Conservation (phyloP, 306 rosid genomes). For the Castanospermum australe region DNA sequence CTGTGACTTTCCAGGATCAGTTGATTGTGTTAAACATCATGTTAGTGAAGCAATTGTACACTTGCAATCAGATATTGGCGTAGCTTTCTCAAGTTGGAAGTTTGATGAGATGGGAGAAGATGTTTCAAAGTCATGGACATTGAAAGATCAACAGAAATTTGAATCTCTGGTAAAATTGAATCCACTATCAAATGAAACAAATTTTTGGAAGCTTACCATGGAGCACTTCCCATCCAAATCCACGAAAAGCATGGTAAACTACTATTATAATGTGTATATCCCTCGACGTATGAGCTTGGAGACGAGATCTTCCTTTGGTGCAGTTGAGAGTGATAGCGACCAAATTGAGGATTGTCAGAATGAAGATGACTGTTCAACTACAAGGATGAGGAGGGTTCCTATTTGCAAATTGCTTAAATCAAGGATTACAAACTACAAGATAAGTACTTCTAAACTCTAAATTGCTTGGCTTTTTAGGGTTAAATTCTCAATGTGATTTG, state of each 20-base stretch:
- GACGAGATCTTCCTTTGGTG: slow-evolving; percentile 6
- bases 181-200: background rate
- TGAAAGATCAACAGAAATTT: slow-evolving; percentile 17
- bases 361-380: background rate
- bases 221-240: slow-evolving; percentile 37
- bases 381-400: background rate
- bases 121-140: slow-evolving; percentile 37
- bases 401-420: background rate
- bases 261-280: slow-evolving; percentile 43
- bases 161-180: slow-evolving; percentile 23
- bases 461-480: too few species aligned
- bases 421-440: background rate
- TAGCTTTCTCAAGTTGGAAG: slow-evolving; percentile 35
- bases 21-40: slow-evolving; percentile 31
- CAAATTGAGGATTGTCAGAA: background rate
- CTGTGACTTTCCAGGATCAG: slow-evolving; percentile 30
- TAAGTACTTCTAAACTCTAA: background rate
- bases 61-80: slow-evolving; percentile 30
- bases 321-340: slow-evolving; percentile 29
- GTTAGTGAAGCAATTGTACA: slow-evolving; percentile 20
- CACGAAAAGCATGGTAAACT: slow-evolving; percentile 26
- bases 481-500: too few species aligned
- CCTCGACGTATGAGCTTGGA: slow-evolving; percentile 29
- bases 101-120: slow-evolving; percentile 47
- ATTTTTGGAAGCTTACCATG: slow-evolving; percentile 35